phyloP scores from a whole-genome alignment of 148 eudicot genomes.

The Selenicereus undatus region DNA sequence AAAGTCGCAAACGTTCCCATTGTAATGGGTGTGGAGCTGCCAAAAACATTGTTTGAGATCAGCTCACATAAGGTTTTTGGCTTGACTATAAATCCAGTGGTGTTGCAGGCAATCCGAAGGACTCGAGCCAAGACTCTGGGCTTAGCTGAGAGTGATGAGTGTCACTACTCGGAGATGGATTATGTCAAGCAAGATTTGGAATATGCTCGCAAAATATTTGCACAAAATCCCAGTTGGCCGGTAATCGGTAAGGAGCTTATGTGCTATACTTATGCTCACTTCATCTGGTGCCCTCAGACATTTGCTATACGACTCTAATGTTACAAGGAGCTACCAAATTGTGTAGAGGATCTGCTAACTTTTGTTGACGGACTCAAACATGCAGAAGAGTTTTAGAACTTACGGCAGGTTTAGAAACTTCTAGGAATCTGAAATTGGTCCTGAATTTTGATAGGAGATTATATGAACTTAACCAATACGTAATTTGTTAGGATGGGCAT shows the following conservation, averaged over 20 bases:
- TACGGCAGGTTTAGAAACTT: too few relatives aligned
- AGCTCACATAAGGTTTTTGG: conserved; percentile 75
- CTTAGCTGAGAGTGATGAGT: conserved; percentile 36
- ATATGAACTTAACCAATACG: too few relatives aligned
- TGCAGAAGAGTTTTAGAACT: too few relatives aligned
- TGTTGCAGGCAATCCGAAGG: conserved; percentile 67
- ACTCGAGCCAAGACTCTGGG: conserved; percentile 82
- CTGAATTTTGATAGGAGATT: too few relatives aligned
- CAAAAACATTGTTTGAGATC: conserved; percentile 59
- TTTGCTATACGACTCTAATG: too few relatives aligned
- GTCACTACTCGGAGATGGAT: conserved; percentile 70
- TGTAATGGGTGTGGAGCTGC: conserved; percentile 62
- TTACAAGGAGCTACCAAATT: too few relatives aligned
- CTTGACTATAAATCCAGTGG: conserved; percentile 69
- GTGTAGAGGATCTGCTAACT: too few relatives aligned
- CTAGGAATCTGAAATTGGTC: too few relatives aligned
- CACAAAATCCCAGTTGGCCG: conserved; percentile 84
- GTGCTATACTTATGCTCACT: not conserved
- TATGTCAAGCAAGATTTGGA: conserved; percentile 68
- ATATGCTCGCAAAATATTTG: conserved; percentile 58
- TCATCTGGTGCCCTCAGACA: too few relatives aligned
- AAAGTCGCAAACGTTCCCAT: conserved; percentile 92
- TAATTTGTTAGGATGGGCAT: too few relatives aligned
- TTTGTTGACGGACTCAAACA: too few relatives aligned
- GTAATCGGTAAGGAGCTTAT: conserved; percentile 67